Base-by-base conservation (phyloP, 306 rosid species). In the Macrotyloma uniflorum region DNA sequence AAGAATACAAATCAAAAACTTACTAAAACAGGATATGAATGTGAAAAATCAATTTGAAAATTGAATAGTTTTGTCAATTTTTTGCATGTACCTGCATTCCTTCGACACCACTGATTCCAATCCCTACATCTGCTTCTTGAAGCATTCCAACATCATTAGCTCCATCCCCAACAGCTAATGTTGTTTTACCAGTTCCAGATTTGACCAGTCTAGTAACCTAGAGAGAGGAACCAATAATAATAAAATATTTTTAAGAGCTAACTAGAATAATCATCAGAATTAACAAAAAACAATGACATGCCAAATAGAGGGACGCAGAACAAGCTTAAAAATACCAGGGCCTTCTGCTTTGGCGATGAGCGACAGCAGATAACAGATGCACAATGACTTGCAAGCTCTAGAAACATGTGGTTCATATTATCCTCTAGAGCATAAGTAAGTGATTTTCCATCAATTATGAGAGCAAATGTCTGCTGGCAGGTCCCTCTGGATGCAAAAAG, bases 81-180 rank as follows among this genome's bases (percentile, higher is more conserved):
- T 68, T 74, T 19, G 18, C 62, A n/a, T n/a, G 46, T 67, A 93
- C 98, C 98, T 92, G 98, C 97, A 94, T 92, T 77, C 97, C 98
- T 88, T 94, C 98, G 1, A 84, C 90, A 49, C 98, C 98, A 66
- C 98, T 94, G 50, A 92, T 94, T 80, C 98, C 98, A 28, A 94
- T 72, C 75, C 98, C 97, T 49, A 94, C 86, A 80, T 94, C 96
- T 7, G 98, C 98, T 83, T 94, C 96, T 87, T 92, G 98, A 82
- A 94, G 96, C 98, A 94, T 94, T 77, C 98, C 97, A 23, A 94
- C 97, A 80, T 94, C 97, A 76, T 94, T 94, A 79, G 97, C 98
- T 69, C 98, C 98, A 38, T 94, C 97, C 20, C 97, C 97, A 15
- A 94, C 87, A 2, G 98, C 96, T 70, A 94, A 87, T n/a, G 96